Base-by-base conservation (phyloP, 208 protist species). In the Borovskyia barvae region DNA sequence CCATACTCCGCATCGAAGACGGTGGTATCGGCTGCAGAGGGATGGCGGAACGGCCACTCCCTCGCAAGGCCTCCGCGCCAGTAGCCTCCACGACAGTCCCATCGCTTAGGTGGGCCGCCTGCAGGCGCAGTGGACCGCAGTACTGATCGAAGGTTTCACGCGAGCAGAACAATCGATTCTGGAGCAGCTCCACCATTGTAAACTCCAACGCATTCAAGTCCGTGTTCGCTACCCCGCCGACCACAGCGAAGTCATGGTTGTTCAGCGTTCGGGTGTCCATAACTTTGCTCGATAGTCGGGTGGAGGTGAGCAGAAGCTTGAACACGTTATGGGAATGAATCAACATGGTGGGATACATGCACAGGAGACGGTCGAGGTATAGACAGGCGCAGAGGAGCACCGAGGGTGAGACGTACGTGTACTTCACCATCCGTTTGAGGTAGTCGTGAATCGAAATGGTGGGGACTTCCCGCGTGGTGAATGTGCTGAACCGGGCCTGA, bases 261-360 rank as follows among this genome's bases (percentile, higher is more conserved):
- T 72, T 91, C 1, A 93, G 64, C 11, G 75, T 83, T 36, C 87
- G 72, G 17, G 82, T 82, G 60, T 93, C 87, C 57, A 89, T 72
- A 17, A 91, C 50, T 50, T 93, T 93, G 48, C 75, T 85, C 14
- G 76, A 68, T 3, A 91, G 53, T 25, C 87, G 78, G 24, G 75
- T 55, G 15, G 82, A 67, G 17, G 58, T 57, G 20, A 82, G 60
- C 42, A 91, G 67, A 9, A 93, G 53, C 58, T 89, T 89, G 68
- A 82, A 91, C 15, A 77, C 24, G 47, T 85, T 91, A 26, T 72
- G 42, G 25, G 67, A 43, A 25, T 67, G 76, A 3, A 93, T 58
- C 1, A 82, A 42, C 14, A 93, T 42, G 15, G 45, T 46, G 9
- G 52, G 28, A 28, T 80, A 55, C 36, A 50, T 46, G 33, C 32